A percentile compares a stretch with the other conserved stretches of the same genome.
Evolutionary conservation across 257 asterid species (phyloP).

Genomic region (Nicotiana attenuata): DNA sequence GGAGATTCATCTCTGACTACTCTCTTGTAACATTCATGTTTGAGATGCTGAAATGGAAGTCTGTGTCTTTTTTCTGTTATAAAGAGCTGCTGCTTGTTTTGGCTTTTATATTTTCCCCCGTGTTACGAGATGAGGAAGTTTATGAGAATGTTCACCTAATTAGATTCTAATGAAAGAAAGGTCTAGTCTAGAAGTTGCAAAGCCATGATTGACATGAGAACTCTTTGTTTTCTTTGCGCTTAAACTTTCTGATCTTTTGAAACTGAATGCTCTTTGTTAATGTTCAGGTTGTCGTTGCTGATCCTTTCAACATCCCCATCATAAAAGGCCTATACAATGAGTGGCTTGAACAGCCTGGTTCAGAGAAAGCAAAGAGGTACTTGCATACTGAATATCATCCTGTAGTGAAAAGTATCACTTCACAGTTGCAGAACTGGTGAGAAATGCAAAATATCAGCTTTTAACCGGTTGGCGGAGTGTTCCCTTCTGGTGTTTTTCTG

Average conservation of each 20-base stretch:
- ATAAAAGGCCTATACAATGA: constrained; percentile 48
- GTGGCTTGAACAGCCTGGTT: constrained; percentile 89
- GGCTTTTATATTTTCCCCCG: background rate
- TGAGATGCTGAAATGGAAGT: background rate
- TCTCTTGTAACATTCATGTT: background rate
- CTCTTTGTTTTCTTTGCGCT: background rate
- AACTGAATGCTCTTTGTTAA: constrained; percentile 5
- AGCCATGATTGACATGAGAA: background rate
- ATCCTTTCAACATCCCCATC: constrained; percentile 65
- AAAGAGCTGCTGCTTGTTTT: background rate
- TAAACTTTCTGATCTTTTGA: background rate
- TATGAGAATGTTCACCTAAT: background rate
- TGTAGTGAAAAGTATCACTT: constrained; percentile 65
- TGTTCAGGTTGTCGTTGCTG: constrained; percentile 45
- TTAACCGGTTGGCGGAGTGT: background rate
- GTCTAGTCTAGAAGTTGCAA: background rate
- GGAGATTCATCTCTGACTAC: constrained; percentile 1
- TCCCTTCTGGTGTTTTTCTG: background rate
- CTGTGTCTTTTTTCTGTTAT: background rate
- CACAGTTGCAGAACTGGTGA: constrained; percentile 91
- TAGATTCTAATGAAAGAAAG: background rate
- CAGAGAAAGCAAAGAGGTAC: constrained; percentile 70
- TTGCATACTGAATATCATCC: constrained; percentile 84
- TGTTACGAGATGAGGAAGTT: background rate
- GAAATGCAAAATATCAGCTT: constrained; percentile 11